These are phyloP conservation scores for Colletotrichum navitas DNA, from an alignment of 2,329 filamentous ascomycete genomes.

Conservation along the genomic window DNA sequence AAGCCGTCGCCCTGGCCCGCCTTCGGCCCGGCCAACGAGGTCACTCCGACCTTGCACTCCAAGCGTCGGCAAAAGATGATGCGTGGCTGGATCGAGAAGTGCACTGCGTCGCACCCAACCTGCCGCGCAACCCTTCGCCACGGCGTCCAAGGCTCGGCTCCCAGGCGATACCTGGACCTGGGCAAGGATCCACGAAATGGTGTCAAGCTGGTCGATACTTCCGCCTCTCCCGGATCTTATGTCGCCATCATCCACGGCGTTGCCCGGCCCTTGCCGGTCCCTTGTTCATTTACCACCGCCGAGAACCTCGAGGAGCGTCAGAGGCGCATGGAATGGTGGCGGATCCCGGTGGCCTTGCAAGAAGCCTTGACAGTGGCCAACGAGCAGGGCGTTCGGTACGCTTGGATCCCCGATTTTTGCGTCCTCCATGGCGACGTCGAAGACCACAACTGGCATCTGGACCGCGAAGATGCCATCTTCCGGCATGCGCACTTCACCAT, in stretches of 20 bases:
- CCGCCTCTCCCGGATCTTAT: neutral
- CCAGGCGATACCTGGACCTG: constrained; percentile 12
- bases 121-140: neutral
- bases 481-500: constrained; percentile 19
- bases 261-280: neutral
- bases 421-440: constrained; percentile 15
- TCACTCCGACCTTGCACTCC: neutral
- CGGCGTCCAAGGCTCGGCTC: neutral
- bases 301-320: constrained; percentile 16
- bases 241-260: constrained; percentile 9
- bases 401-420: constrained; percentile 19
- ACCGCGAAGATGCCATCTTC: constrained; percentile 17
- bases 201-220: constrained; percentile 13
- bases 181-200: constrained; percentile 19
- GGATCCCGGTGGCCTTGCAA: constrained; percentile 19
- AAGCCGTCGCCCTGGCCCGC: constrained; percentile 19
- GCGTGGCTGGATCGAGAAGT: constrained; percentile 1
- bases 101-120: neutral
- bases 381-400: constrained; percentile 10
- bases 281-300: neutral
- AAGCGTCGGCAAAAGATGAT: constrained; percentile 18
- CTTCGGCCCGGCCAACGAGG: neutral
- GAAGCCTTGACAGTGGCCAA: constrained; percentile 17
- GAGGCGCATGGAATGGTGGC: constrained; percentile 19
- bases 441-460: constrained; percentile 19